phyloP scores from a whole-genome alignment of 257 asterid genomes.

The Nicotiana undulata region DNA sequence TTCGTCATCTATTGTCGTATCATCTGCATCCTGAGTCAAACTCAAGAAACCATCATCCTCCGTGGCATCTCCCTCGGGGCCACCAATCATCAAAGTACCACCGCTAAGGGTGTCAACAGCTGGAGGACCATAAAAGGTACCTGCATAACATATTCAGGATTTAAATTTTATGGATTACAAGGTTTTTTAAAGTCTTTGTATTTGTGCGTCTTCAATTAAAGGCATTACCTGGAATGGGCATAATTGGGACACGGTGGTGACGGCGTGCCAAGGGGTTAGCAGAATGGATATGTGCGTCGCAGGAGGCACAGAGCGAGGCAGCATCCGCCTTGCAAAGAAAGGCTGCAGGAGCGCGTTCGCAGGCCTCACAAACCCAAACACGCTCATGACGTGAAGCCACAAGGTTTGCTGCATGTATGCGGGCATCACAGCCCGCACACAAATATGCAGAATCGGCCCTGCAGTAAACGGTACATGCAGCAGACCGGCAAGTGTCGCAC shows the following conservation, averaged over 20 bases:
- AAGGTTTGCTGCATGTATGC: slow-evolving; percentile 33
- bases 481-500: slow-evolving; percentile 52
- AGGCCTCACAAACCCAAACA: slow-evolving; percentile 50
- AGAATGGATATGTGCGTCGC: slow-evolving; percentile 74
- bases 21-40: slow-evolving; percentile 19
- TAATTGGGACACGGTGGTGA: slow-evolving; percentile 72
- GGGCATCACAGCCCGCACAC: slow-evolving; percentile 47
- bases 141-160: not conserved
- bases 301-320: slow-evolving; percentile 65
- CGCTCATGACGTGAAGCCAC: slow-evolving; percentile 41
- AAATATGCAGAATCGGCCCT: slow-evolving; percentile 50
- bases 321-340: slow-evolving; percentile 72
- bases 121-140: slow-evolving; percentile 19
- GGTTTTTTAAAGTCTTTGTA: not conserved
- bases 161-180: not conserved
- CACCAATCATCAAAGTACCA: slow-evolving; percentile 9
- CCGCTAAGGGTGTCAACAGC: not conserved
- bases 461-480: slow-evolving; percentile 50
- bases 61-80: slow-evolving; percentile 9
- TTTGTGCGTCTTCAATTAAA: no score
- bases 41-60: slow-evolving; percentile 25
- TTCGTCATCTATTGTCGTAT: slow-evolving; percentile 22
- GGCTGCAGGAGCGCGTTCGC: slow-evolving; percentile 62
- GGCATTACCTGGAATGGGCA: slow-evolving; percentile 21
- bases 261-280: slow-evolving; percentile 83